Evolutionary conservation across 139 green algal species (phyloP).

Genomic region (Chlamydomonas schloesseri): DNA sequence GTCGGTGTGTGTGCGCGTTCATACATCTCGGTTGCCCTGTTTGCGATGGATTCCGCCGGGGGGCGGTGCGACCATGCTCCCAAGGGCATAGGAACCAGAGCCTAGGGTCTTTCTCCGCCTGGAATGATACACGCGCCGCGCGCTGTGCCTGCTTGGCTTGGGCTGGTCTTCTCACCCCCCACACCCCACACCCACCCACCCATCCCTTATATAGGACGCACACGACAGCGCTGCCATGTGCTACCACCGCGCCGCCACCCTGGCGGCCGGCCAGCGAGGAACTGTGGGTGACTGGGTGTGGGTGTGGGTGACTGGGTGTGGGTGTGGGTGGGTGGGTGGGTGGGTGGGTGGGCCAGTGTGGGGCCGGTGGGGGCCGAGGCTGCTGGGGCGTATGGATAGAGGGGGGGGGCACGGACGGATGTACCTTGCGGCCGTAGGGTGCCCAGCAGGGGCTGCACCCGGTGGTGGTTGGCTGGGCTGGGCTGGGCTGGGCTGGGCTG

Average conservation of each 20-base stretch:
- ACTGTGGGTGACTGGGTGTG: background rate
- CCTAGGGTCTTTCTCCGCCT: background rate
- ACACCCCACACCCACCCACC: background rate
- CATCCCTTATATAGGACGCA: background rate
- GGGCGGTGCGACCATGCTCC: no score
- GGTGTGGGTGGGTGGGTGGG: background rate
- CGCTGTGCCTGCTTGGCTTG: background rate
- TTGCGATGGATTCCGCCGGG: no score
- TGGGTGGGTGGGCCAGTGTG: background rate
- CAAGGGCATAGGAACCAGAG: no score
- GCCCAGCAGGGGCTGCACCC: no score
- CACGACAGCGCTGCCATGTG: conserved; percentile 28
- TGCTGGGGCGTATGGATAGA: background rate
- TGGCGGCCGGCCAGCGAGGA: background rate
- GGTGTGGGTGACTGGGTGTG: background rate
- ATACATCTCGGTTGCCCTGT: no score
- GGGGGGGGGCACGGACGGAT: no score
- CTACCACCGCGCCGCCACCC: background rate
- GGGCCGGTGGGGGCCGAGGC: background rate
- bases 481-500: no score
- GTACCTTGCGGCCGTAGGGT: no score
- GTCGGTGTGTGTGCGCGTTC: no score
- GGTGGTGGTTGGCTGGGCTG: no score
- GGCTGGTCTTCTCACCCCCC: no score
- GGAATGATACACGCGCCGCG: background rate